phyloP scores from a whole-genome alignment of 129 eudicot genomes.

The Logfia minima region DNA sequence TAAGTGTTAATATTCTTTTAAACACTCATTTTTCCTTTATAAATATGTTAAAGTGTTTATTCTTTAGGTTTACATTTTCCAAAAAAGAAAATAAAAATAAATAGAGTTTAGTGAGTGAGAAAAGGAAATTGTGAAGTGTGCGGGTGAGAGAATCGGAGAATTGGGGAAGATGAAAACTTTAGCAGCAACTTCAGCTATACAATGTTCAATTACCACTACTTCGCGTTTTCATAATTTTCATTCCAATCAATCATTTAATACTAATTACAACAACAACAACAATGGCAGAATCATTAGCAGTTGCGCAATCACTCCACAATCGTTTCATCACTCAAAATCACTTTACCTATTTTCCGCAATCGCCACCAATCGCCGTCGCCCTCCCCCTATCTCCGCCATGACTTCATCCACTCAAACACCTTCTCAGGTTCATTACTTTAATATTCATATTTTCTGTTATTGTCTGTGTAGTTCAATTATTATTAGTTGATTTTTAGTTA shows the following conservation, averaged over 20 bases:
- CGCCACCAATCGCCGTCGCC: slow-evolving; percentile 26
- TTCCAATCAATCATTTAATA: neutral
- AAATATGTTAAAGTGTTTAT: no score
- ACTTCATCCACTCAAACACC: slow-evolving; percentile 50
- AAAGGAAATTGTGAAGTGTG: neutral
- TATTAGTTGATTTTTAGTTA: neutral
- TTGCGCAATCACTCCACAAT: slow-evolving; percentile 4
- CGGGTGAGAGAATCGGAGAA: neutral
- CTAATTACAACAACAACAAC: neutral
- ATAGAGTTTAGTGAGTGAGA: no score
- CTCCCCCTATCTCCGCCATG: slow-evolving; percentile 45
- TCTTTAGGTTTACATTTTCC: no score
- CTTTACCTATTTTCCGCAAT: slow-evolving; percentile 29
- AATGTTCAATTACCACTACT: slow-evolving; percentile 33
- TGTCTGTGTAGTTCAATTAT: neutral
- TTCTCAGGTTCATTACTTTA: slow-evolving; percentile 30
- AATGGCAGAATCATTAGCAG: slow-evolving; percentile 27
- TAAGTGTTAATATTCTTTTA: no score
- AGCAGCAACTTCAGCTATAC: slow-evolving; percentile 28
- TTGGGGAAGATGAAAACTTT: slow-evolving; percentile 41
- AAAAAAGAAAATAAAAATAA: no score
- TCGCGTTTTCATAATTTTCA: slow-evolving; percentile 17
- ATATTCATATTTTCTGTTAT: neutral
- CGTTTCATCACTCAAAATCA: slow-evolving; percentile 25
- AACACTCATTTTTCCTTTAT: no score